These are phyloP conservation scores for Podospora anserina DNA, from an alignment of 495 filamentous ascomycete genomes.

Conservation along the genomic window DNA sequence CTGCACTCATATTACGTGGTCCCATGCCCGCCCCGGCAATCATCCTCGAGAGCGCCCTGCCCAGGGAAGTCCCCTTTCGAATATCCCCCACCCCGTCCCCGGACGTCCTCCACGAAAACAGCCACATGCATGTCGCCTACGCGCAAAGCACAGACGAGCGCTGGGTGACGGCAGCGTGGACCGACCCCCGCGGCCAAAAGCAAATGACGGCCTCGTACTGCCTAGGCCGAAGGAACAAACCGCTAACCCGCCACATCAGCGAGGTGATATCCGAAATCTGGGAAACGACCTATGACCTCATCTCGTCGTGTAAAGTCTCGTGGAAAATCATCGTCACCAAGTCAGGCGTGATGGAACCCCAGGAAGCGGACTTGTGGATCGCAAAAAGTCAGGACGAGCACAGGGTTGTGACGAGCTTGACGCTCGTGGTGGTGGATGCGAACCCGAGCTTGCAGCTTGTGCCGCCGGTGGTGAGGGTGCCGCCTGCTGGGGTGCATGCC, in stretches of 20 bases:
- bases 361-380: slow-evolving; percentile 67
- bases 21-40: slow-evolving; percentile 65
- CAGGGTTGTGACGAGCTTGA: slow-evolving; percentile 52
- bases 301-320: slow-evolving; percentile 64
- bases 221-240: slow-evolving; percentile 61
- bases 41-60: slow-evolving; percentile 67
- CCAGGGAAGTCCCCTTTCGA: slow-evolving; percentile 75
- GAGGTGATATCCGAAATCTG: slow-evolving; percentile 79
- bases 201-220: slow-evolving; percentile 79
- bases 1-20: slow-evolving; percentile 58
- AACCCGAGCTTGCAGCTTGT: slow-evolving; percentile 63
- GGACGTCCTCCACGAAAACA: slow-evolving; percentile 77
- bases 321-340: slow-evolving; percentile 81
- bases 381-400: slow-evolving; percentile 39
- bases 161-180: slow-evolving; percentile 93
- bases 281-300: slow-evolving; percentile 74
- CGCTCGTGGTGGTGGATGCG: slow-evolving; percentile 63
- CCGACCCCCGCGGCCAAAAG: slow-evolving; percentile 72
- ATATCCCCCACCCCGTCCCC: slow-evolving; percentile 62
- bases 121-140: slow-evolving; percentile 82
- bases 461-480: slow-evolving; percentile 47
- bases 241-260: slow-evolving; percentile 51
- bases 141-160: slow-evolving; percentile 74
- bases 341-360: slow-evolving; percentile 64
- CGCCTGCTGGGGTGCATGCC: slow-evolving; percentile 32